Percentiles rank a stretch among this genome's conserved stretches.
Evolutionary conservation across 2,329 filamentous ascomycete species (phyloP).

Genomic region (Achaetomium macrosporum): DNA sequence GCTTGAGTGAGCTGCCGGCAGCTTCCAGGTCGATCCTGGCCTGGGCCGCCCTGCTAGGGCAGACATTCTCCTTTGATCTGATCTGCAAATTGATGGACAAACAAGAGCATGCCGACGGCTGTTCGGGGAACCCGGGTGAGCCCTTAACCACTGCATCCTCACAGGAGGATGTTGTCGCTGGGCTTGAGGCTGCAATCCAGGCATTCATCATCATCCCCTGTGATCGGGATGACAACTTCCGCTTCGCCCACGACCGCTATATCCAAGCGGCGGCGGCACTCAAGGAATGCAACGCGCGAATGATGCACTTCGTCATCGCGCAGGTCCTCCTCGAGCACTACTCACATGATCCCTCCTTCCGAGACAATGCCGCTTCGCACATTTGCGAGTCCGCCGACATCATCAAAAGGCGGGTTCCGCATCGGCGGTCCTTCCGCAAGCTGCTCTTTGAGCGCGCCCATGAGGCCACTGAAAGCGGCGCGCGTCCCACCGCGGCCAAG

Average conservation of each 20-base stretch:
- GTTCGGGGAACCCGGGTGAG: slow-evolving; percentile 25
- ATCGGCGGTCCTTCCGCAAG: slow-evolving; percentile 63
- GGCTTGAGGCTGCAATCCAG: slow-evolving; percentile 75
- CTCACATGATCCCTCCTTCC: slow-evolving; percentile 51
- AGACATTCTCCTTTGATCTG: slow-evolving; percentile 75
- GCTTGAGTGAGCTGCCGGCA: slow-evolving; percentile 68
- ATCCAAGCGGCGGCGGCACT: slow-evolving; percentile 67
- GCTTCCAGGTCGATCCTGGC: slow-evolving; percentile 73
- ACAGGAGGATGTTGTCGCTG: slow-evolving; percentile 64
- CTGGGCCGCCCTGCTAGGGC: slow-evolving; percentile 81
- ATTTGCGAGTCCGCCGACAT: slow-evolving; percentile 72
- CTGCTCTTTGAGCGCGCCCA: slow-evolving; percentile 75
- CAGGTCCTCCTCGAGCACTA: slow-evolving; percentile 73
- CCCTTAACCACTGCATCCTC: slow-evolving; percentile 46
- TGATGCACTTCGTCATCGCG: slow-evolving; percentile 89
- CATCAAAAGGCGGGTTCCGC: slow-evolving; percentile 59
- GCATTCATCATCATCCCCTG: slow-evolving; percentile 75
- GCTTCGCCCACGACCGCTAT: slow-evolving; percentile 85
- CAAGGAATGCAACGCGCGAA: slow-evolving; percentile 60
- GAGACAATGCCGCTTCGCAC: slow-evolving; percentile 73
- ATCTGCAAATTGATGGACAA: slow-evolving; percentile 71
- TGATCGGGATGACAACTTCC: slow-evolving; percentile 79
- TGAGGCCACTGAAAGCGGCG: slow-evolving; percentile 73
- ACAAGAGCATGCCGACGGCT: slow-evolving; percentile 54
- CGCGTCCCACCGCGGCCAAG: slow-evolving; percentile 72